Evolutionary conservation across 2,329 filamentous ascomycete genomes (phyloP), one percentile per base, ranked within the genome.

Genomic region (Cordyceps javanica): DNA sequence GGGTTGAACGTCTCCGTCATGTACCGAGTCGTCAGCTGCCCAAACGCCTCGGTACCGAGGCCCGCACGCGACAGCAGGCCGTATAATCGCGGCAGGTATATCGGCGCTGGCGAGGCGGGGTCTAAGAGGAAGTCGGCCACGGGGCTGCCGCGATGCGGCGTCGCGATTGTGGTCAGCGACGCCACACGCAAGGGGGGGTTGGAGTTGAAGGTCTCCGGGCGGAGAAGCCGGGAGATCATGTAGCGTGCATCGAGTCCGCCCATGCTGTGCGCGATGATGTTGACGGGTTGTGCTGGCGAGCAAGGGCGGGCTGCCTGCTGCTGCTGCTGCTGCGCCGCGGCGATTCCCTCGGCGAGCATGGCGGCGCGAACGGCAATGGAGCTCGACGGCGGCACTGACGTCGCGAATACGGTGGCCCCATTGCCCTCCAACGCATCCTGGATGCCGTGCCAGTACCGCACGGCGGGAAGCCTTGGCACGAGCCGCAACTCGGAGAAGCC

Each of bases 221-320:
- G 25, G 42, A 71, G 72, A 13, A 86, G 72, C 52, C 75, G 75
- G 23, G 82, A 82, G 55, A 87, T 81, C 82, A 87, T 85, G 68
- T 85, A 85, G 46, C 85, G 76, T 10, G 83, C 80, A 67, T 87
- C 85, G 3, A 88, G 74, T 2, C 85, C 84, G 49, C 85, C 83
- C 83, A 86, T 86, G 63, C 78, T 82, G 72, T 91, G 88, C 41
- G 83, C 83, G 21, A 91, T 78, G 59, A 96, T 89, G 67, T 90
- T 90, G 62, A 96, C 90, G 52, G 86, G 82, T 75, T 76, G 23
- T 69, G 63, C 45, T 16, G 42, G 45, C 23, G 23, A n/a, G 38
- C 32, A 3, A 39, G 44, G 26, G 44, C 23, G 28, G 39, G 61
- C n/a, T n/a, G n/a, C n/a, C n/a, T n/a, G n/a, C 61, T 55, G 14